Conservation (phyloP, 2,329 filamentous ascomycete species). For the Stachybotrys chartarum region DNA sequence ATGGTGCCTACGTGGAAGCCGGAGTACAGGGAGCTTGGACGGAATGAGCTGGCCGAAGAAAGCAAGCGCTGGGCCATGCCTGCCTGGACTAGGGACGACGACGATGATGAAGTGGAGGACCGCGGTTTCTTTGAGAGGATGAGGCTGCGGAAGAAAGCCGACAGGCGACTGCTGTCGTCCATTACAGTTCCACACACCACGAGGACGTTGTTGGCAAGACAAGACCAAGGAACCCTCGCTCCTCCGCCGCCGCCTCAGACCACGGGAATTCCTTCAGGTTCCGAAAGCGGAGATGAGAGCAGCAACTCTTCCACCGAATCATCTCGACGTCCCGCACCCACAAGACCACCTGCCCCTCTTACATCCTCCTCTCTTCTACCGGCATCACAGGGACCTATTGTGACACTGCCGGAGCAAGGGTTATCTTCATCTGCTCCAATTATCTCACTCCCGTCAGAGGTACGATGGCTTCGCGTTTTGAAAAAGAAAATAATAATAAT, state of each 20-base stretch:
- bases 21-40: not conserved
- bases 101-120: not conserved
- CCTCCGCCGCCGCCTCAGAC: not conserved
- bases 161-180: not conserved
- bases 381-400: not conserved
- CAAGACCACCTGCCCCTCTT: not conserved
- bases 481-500: not conserved
- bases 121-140: not conserved
- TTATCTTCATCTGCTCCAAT: not conserved
- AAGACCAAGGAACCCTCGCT: not conserved
- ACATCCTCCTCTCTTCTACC: not conserved
- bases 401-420: not conserved
- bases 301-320: not conserved
- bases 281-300: not conserved
- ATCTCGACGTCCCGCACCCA: not conserved
- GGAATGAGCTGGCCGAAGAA: not conserved
- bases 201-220: not conserved
- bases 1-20: not conserved
- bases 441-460: not conserved
- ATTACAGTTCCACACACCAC: not conserved
- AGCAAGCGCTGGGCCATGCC: conserved; percentile 2
- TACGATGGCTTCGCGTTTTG: not conserved
- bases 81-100: conserved; percentile 20
- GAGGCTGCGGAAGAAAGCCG: not conserved
- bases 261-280: not conserved